Percentiles rank a stretch among this genome's conserved stretches.
phyloP scores from a whole-genome alignment of 179 eudicot genomes.

The Silene coronaria region DNA sequence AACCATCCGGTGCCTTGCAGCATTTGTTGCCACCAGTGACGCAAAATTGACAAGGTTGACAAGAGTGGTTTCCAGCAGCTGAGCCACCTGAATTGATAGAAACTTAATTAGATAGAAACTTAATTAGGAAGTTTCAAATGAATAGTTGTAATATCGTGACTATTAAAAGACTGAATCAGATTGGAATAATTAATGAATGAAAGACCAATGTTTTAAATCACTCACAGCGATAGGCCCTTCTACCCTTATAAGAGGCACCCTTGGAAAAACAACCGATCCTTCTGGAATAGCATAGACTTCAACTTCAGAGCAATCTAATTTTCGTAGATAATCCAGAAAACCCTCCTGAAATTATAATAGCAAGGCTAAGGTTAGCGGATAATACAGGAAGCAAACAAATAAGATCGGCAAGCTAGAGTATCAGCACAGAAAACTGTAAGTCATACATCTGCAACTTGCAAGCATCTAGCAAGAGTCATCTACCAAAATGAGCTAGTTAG shows the following conservation, averaged over 20 bases:
- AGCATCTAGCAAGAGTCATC: neutral
- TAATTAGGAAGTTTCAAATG: conserved; percentile 2
- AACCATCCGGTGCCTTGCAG: conserved; percentile 93
- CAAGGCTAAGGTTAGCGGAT: neutral
- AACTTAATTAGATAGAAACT: too few relatives aligned
- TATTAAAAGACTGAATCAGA: neutral
- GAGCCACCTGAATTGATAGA: conserved; percentile 59
- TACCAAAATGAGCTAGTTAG: neutral
- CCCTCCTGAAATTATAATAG: conserved; percentile 32
- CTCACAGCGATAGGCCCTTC: conserved; percentile 95
- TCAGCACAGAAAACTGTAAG: neutral
- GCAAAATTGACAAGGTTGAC: conserved; percentile 89
- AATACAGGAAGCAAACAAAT: neutral
- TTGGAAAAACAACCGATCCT: conserved; percentile 85
- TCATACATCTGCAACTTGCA: neutral
- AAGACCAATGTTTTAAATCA: conserved; percentile 15
- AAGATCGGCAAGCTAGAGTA: neutral
- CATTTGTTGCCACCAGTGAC: conserved; percentile 88
- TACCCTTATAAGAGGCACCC: conserved; percentile 78
- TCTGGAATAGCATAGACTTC: conserved; percentile 79
- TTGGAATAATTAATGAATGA: neutral
- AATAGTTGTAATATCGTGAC: neutral
- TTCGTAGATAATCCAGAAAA: conserved; percentile 73
- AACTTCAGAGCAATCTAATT: conserved; percentile 84
- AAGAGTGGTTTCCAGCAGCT: conserved; percentile 87